Evolutionary conservation across 2,329 filamentous ascomycete species (phyloP).

Genomic region (Chaetothyriales sp.): DNA sequence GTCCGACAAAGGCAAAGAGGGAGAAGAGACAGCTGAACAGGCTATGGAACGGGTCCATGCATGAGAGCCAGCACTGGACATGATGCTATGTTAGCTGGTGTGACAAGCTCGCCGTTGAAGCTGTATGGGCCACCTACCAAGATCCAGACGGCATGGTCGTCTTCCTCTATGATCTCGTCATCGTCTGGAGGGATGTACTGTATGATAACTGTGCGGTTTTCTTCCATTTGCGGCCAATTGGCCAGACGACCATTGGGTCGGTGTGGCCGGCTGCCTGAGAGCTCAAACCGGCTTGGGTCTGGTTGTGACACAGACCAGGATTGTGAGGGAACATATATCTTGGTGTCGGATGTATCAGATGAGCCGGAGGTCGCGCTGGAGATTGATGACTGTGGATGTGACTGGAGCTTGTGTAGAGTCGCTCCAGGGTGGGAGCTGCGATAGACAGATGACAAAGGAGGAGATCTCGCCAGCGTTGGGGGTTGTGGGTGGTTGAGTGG

Average conservation of each 20-base stretch:
- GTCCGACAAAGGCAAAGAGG: conserved; percentile 35
- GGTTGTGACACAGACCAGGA: background rate
- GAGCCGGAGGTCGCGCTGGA: conserved; percentile 15
- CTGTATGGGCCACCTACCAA: conserved; percentile 21
- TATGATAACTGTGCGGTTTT: conserved; percentile 11
- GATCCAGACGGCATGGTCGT: conserved; percentile 31
- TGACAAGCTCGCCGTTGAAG: background rate
- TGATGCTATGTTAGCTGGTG: background rate
- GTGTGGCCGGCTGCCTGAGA: background rate
- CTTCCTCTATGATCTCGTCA: conserved; percentile 17
- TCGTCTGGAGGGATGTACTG: conserved; percentile 14
- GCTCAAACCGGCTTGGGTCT: background rate
- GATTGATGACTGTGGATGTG: conserved; percentile 10
- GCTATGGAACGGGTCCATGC: conserved; percentile 40
- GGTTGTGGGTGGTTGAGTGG: conserved; percentile 1
- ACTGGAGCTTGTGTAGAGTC: conserved; percentile 4
- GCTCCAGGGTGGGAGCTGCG: conserved; percentile 1
- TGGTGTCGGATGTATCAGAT: conserved; percentile 7
- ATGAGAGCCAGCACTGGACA: conserved; percentile 20
- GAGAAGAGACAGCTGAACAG: conserved; percentile 40
- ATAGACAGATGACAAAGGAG: conserved; percentile 6
- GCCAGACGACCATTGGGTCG: background rate
- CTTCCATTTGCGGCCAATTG: background rate
- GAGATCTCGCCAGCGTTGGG: conserved; percentile 3
- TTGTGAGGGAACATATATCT: background rate